These are phyloP conservation scores for Kalanchoe fedtschenkoi DNA, from an alignment of 164 flowering plant species.

Conservation along the genomic window DNA sequence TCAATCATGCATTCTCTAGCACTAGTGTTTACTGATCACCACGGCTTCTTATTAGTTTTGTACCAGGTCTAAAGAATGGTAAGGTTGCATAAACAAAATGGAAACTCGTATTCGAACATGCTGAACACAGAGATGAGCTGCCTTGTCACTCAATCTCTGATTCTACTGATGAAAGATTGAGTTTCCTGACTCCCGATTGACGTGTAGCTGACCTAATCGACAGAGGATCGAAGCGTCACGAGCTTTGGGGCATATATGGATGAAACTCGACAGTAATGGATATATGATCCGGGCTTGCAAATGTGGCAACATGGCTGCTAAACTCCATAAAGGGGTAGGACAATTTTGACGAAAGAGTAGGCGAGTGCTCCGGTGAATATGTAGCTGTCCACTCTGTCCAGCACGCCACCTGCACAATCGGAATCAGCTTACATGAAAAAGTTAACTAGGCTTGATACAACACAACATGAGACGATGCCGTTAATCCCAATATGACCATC, in stretches of 20 bases:
- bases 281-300: no score
- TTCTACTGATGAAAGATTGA: background rate
- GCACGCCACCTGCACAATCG: constrained; percentile 66
- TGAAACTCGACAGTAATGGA: no score
- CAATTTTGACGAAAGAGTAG: constrained; percentile 74
- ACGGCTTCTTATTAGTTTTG: no score
- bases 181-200: background rate
- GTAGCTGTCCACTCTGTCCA: constrained; percentile 90
- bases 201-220: background rate
- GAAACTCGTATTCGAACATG: background rate
- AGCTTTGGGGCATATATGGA: background rate
- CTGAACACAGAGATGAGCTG: background rate
- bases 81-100: background rate
- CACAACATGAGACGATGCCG: no score
- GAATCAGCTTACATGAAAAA: background rate
- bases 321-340: constrained; percentile 79
- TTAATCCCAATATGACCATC: no score
- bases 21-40: no score
- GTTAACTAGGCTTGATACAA: no score
- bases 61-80: background rate
- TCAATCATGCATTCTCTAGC: background rate
- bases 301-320: constrained; percentile 17
- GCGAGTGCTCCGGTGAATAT: constrained; percentile 92
- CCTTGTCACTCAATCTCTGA: background rate
- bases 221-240: no score